These are phyloP conservation scores for Alternaria incomplexa DNA, from an alignment of 2,329 filamentous ascomycete species.

Conservation along the genomic window DNA sequence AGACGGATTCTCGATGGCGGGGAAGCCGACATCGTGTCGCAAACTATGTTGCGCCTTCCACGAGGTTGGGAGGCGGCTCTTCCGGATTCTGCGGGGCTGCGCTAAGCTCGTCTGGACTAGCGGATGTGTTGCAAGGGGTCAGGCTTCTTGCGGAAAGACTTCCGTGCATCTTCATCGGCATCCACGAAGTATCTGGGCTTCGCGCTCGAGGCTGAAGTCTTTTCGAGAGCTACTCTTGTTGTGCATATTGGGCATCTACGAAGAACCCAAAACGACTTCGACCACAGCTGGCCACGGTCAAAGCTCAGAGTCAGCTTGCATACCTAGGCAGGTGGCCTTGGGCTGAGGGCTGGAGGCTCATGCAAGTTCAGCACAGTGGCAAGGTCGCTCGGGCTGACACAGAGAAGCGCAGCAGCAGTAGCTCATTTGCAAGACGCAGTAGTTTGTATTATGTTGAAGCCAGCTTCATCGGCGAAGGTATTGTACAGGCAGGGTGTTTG, in stretches of 20 bases:
- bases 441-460: not conserved
- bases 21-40: not conserved
- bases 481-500: not conserved
- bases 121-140: not conserved
- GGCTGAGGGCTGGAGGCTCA: not conserved
- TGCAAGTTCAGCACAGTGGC: not conserved
- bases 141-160: not conserved
- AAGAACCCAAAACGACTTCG: fast-evolving
- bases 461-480: not conserved
- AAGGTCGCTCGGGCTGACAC: not conserved
- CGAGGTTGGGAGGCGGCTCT: not conserved
- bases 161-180: not conserved
- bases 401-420: not conserved
- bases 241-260: not conserved
- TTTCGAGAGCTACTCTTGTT: not conserved
- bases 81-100: not conserved
- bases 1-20: too few relatives aligned
- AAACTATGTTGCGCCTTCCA: not conserved
- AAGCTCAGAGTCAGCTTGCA: not conserved
- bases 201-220: not conserved
- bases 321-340: not conserved
- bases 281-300: not conserved
- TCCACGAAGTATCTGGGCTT: not conserved
- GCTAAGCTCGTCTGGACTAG: not conserved
- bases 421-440: not conserved